Conservation (phyloP, 805 yeast species). For the Ogataea zsoltii region DNA sequence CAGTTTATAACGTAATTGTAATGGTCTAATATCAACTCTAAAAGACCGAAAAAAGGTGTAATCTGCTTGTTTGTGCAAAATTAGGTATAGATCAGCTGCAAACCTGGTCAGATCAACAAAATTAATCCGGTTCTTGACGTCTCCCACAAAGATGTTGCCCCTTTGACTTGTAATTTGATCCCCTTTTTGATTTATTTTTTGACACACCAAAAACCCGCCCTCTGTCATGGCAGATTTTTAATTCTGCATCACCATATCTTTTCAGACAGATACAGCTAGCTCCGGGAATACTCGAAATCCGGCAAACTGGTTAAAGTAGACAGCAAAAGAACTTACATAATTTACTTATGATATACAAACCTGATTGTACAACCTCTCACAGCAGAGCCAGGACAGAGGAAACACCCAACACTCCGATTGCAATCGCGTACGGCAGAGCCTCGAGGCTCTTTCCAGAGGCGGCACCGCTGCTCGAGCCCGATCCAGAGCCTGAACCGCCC, state of each 20-base stretch:
- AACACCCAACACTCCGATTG: conserved; percentile 25
- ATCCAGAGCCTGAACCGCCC: conserved; percentile 8
- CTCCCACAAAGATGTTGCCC: background rate
- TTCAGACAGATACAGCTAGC: no score
- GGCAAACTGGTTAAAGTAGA: background rate
- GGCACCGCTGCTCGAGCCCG: conserved; percentile 14
- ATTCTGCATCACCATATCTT: no score
- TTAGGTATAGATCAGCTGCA: no score
- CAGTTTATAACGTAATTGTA: background rate
- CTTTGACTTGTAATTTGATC: conserved; percentile 7
- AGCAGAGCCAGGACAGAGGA: conserved; percentile 29
- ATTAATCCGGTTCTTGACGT: no score
- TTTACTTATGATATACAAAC: no score
- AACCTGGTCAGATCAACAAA: no score
- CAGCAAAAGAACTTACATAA: background rate
- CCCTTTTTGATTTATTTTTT: conserved; percentile 14
- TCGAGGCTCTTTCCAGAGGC: conserved; percentile 13
- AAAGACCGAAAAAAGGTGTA: no score
- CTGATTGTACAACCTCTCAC: conserved; percentile 9
- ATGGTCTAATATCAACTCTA: no score
- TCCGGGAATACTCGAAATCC: no score
- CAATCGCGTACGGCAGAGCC: conserved; percentile 17
- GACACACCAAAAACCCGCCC: background rate
- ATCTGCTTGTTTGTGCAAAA: no score
- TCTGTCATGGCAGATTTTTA: background rate